Evolutionary conservation across 805 yeast genomes (phyloP).

Genomic region (Wickerhamiella galacta): DNA sequence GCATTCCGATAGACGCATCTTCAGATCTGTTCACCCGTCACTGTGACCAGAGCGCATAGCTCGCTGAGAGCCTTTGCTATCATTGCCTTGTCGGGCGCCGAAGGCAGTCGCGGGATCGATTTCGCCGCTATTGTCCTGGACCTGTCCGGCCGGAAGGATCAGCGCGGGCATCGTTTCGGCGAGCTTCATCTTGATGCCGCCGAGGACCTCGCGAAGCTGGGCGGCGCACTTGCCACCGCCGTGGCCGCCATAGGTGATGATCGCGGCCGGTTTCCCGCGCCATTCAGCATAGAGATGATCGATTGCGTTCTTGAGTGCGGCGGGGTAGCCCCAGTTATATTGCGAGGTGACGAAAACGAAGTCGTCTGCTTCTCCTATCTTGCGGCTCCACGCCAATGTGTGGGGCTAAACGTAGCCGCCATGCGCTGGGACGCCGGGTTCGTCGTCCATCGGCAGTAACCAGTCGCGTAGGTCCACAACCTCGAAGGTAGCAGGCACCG

Average conservation of each 20-base stretch:
- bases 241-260: constrained; percentile 22
- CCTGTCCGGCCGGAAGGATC: background rate
- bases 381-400: constrained; percentile 19
- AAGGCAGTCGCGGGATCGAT: background rate
- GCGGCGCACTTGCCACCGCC: constrained; percentile 19
- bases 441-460: constrained; percentile 21
- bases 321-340: constrained; percentile 26
- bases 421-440: constrained; percentile 17
- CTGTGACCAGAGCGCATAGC: too few relatives aligned
- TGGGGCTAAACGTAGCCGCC: constrained; percentile 11
- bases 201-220: constrained; percentile 12
- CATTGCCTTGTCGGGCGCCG: too few relatives aligned
- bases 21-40: too few relatives aligned
- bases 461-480: constrained; percentile 19
- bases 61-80: too few relatives aligned
- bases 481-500: constrained; percentile 1
- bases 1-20: too few relatives aligned
- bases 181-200: background rate
- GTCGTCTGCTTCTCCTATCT: constrained; percentile 16
- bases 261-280: constrained; percentile 21
- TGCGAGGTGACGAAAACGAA: constrained; percentile 25
- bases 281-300: constrained; percentile 25
- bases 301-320: constrained; percentile 24
- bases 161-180: background rate
- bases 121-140: background rate